phyloP scores from a whole-genome alignment of 2,329 filamentous ascomycete species.

The Tympanopsis confertula region DNA sequence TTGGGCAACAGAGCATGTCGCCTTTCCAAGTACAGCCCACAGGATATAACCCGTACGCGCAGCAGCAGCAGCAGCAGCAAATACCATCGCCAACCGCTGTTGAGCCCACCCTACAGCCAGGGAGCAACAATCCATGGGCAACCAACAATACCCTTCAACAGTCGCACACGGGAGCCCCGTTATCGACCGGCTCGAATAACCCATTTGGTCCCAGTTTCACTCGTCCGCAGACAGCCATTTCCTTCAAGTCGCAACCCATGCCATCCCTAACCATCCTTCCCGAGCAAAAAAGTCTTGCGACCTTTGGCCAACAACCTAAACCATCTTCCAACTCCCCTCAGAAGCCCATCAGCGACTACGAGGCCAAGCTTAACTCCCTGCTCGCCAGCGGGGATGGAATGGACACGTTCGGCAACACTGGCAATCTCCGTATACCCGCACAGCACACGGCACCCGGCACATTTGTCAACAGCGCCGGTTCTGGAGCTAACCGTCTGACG shows the following conservation, averaged over 20 bases:
- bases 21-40: conserved; percentile 37
- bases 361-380: conserved; percentile 73
- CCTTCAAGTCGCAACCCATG: conserved; percentile 38
- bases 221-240: conserved; percentile 40
- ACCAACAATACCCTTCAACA: conserved; percentile 42
- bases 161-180: conserved; percentile 54
- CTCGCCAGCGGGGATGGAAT: conserved; percentile 81
- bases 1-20: conserved; percentile 21
- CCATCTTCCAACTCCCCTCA: conserved; percentile 27
- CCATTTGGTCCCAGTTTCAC: conserved; percentile 73
- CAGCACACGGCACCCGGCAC: conserved; percentile 94
- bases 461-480: conserved; percentile 89
- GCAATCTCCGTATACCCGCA: conserved; percentile 84
- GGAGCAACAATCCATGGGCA: conserved; percentile 92
- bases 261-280: conserved; percentile 66
- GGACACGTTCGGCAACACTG: conserved; percentile 96
- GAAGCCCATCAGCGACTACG: conserved; percentile 46
- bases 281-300: conserved; percentile 69
- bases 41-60: conserved; percentile 40
- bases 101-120: conserved; percentile 58
- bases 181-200: conserved; percentile 92
- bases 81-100: conserved; percentile 29
- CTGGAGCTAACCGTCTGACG: conserved; percentile 61
- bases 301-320: conserved; percentile 40
- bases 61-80: conserved; percentile 34